Base-by-base conservation (phyloP, 2,329 filamentous ascomycete genomes). In the Sporothrix phasma region DNA sequence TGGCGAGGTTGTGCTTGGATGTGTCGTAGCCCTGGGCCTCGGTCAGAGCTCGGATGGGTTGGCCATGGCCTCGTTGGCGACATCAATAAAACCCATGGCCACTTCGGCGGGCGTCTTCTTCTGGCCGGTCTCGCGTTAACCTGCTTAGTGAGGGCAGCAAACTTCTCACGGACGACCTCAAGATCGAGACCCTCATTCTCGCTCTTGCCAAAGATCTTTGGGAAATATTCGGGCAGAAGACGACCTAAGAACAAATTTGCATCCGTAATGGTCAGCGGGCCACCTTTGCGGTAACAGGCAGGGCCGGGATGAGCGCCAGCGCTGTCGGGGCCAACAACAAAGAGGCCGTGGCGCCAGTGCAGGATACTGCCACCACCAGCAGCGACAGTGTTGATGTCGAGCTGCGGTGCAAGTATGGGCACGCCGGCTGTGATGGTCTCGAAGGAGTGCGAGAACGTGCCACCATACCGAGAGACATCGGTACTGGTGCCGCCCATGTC, bases 21-120 rank as follows among this genome's bases (percentile, higher is more conserved):
- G 92, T 93, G 72, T 96, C 92, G 68, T 94, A 90, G 0, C 92
- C 92, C 73, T 93, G 90, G n/a, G 92, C 92, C 74, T 97, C 92
- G 0, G 92, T 96, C 68, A 96, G 82, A 34, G 90, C 92, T 37
- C 92, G 83, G 67, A 97, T 97, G 0, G 92, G 92, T 37, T 92
- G 58, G 17, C 83, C 86, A 89, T 89, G 2, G 84, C 83, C 73
- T 88, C 86, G 67, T 89, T 88, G 5, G 87, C 86, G 49, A 89
- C 86, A 66, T 86, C 83, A 71, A 89, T 81, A 69, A 89, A 89
- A 10, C 65, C 65, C 3, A 64, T 53, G 24, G 87, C 87, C 1
- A 87, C 87, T n/a, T 87, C 86, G 70, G 88, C 84, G 24, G 87
- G 85, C 54, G 65, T 66, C 29, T 63, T 34, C 22, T 37, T 60